Evolutionary conservation across 2,329 filamentous ascomycete genomes (phyloP), one percentile per base, ranked within the genome.

Genomic region (Venturiaceae sp.): DNA sequence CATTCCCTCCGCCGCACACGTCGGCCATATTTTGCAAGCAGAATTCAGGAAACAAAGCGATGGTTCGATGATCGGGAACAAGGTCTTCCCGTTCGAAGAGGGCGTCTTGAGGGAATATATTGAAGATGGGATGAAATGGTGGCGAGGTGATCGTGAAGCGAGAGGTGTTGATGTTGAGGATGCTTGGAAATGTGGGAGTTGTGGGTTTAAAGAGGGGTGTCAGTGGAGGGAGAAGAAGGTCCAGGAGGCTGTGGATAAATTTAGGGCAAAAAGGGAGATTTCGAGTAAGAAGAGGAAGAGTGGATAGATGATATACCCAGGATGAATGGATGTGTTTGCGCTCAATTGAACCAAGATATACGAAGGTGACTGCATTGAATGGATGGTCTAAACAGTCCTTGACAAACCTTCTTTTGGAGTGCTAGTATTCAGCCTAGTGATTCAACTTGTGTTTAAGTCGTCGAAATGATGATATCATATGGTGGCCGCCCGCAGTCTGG

Each of bases 161-260:
- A 78, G 79, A 7, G 92, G 92, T 0, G 92, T 96, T 2, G 79
- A 83, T 6, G 80, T 95, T 6, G 86, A 92, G 66, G 92, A 96
- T 64, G 88, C 90, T 0, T 95, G 87, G 73, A 97, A 96, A 70
- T 97, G 92, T 69, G 76, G 83, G 21, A 83, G 80, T 26, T 97
- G 92, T 67, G 90, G 95, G 63, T 96, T 96, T 70, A 83, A 80
- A 0, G 85, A 89, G 2, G 78, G 76, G 1, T 97, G 92, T 69
- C 79, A 81, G 13, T 97, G 92, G 92, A 78, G 92, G 37, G 77
- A 80, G 64, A 77, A 78, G 11, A 86, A 88, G 71, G 83, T 92
- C 58, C 79, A 83, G 61, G 83, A 87, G 67, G 76, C 75, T 23
- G 70, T 69, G n/a, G 65, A 71, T 61, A 74, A 72, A 57, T 61